Base-by-base conservation (phyloP, 2,329 filamentous ascomycete genomes). In the Pseudogymnoascus sp. region DNA sequence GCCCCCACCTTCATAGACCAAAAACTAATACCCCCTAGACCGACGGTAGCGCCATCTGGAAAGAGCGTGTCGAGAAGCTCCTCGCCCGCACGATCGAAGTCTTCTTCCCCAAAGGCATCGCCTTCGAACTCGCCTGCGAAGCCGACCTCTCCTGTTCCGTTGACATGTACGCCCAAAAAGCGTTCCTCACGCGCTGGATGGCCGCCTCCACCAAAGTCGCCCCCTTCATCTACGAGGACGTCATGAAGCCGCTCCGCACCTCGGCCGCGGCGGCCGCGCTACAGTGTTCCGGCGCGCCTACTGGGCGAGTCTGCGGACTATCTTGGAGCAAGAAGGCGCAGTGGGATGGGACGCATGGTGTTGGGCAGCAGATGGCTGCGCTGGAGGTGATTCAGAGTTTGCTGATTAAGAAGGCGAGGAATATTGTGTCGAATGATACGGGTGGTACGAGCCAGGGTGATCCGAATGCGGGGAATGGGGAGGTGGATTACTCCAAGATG, bases 311-410 rank as follows among this genome's bases (percentile, higher is more conserved):
- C 77, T 88, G 85, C 67, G 84, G 85, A 5, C 70, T 85, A 58
- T 80, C 80, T 63, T 88, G 86, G 84, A 81, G 80, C 36, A 78
- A 80, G 60, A 65, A 61, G 1, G 75, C 71, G 5, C 74, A 74
- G n/a, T 87, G 80, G 73, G 85, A 89, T 70, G 82, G 83, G 21
- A 79, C 77, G 7, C 79, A 78, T 1, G 87, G 87, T 3, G 81
- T 89, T 1, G 87, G 87, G 3, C 85, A 89, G 72, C 86, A 90
- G 73, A 90, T 90, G 87, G 79, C 84, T 1, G 86, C 82, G 4
- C 75, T 90, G 71, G 85, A 89, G 66, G 78, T 88, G 7, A 81
- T 85, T 60, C 72, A 76, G 62, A 76, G 75, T 36, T 71, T 77
- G 58, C 70, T 80, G 29, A 66, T 72, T 8, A 65, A 66, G 21